Evolutionary conservation across 129 eudicot genomes (phyloP).

Genomic region (Flaveria ramosissima): DNA sequence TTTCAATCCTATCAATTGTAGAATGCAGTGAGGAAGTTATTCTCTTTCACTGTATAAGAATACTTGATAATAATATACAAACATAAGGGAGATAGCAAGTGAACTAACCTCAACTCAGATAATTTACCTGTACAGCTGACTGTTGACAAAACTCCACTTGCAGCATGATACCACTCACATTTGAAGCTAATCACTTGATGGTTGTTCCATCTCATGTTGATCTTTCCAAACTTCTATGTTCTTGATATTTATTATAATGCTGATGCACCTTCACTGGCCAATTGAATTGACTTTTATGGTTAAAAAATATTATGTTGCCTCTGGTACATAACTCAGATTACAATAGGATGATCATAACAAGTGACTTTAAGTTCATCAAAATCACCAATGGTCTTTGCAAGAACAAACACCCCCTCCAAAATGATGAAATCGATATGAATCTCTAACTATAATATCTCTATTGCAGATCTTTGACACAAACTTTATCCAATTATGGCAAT

Average conservation of each 20-base stretch:
- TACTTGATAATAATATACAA: too few relatives aligned
- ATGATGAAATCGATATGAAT: conserved; percentile 92
- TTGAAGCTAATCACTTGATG: conserved; percentile 16
- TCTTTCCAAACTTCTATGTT: conserved; percentile 7
- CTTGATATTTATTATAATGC: background rate
- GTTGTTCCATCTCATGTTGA: background rate
- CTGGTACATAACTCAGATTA: conserved; percentile 9
- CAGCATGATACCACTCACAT: background rate
- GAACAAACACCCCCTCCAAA: conserved; percentile 81
- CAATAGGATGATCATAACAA: conserved; percentile 8
- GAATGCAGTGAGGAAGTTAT: background rate
- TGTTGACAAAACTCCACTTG: background rate
- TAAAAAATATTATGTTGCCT: background rate
- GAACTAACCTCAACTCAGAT: conserved; percentile 8
- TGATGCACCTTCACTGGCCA: conserved; percentile 19
- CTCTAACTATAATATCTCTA: conserved; percentile 76
- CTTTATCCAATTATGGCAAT: conserved; percentile 96
- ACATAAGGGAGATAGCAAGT: conserved; percentile 15
- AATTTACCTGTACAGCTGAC: background rate
- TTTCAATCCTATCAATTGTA: background rate
- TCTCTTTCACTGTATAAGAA: too few relatives aligned
- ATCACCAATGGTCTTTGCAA: conserved; percentile 88
- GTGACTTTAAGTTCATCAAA: conserved; percentile 1
- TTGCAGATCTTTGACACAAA: conserved; percentile 63
- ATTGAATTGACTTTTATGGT: conserved; percentile 9